Percentiles rank a stretch among this genome's conserved stretches.
Conservation (phyloP, 148 eudicot genomes). For the Heliamphora exappendiculata region DNA sequence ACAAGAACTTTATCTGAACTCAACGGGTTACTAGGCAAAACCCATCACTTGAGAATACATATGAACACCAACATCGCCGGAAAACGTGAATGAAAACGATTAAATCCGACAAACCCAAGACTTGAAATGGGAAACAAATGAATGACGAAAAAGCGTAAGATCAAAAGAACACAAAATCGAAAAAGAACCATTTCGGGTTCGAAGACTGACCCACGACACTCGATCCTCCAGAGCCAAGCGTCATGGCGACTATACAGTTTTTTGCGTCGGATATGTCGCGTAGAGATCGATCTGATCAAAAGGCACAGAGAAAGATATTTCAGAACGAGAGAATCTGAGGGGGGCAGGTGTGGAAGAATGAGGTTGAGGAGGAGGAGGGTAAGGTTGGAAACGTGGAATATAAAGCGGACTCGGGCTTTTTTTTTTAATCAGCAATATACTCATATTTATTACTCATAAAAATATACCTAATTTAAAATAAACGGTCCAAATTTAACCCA, state of each 20-base stretch:
- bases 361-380: not conserved
- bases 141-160: not conserved
- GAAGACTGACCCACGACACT: conserved; percentile 38
- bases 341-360: not conserved
- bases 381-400: too few species aligned
- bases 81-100: not conserved
- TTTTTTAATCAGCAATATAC: too few species aligned
- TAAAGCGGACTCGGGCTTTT: too few species aligned
- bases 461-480: too few species aligned
- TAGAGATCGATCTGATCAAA: conserved; percentile 7
- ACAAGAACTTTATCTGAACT: not conserved
- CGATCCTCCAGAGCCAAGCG: conserved; percentile 40
- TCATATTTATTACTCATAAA: too few species aligned
- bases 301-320: not conserved
- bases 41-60: not conserved
- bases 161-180: not conserved
- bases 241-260: conserved; percentile 7
- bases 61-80: not conserved
- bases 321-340: not conserved
- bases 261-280: not conserved
- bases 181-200: not conserved
- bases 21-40: not conserved
- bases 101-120: not conserved
- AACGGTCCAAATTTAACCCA: too few species aligned
- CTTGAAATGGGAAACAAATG: not conserved